A percentile compares a stretch with the other conserved stretches of the same genome.
These are phyloP conservation scores for Cavenderia fasciculata DNA, from an alignment of 78 protist genomes.

Conservation along the genomic window DNA sequence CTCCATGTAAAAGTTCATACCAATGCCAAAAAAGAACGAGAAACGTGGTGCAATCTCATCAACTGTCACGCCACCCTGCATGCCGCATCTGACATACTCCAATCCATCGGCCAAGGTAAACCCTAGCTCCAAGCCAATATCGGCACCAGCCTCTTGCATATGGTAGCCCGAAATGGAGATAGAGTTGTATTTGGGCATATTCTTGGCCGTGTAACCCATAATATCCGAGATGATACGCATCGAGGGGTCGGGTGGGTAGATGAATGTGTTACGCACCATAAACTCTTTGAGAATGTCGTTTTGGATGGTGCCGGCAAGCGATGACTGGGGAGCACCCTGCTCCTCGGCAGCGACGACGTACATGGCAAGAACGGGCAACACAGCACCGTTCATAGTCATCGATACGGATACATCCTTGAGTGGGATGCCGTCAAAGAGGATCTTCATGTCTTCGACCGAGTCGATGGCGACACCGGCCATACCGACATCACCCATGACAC, in stretches of 20 bases:
- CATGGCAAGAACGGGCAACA: slow-evolving; percentile 97
- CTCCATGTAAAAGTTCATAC: slow-evolving; percentile 98
- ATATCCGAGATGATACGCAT: slow-evolving; percentile 96
- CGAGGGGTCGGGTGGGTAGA: slow-evolving; percentile 97
- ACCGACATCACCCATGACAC: slow-evolving; percentile 98
- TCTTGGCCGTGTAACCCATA: slow-evolving; percentile 91
- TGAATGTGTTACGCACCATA: slow-evolving; percentile 96
- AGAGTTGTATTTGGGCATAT: slow-evolving; percentile 98
- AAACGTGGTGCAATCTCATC: slow-evolving; percentile 97
- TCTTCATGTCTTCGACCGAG: slow-evolving; percentile 96
- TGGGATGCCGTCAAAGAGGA: slow-evolving; percentile 67
- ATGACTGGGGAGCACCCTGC: slow-evolving; percentile 89
- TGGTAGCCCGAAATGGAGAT: slow-evolving; percentile 98
- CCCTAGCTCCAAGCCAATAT: slow-evolving; percentile 94
- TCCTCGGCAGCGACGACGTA: slow-evolving; percentile 95
- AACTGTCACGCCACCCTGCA: slow-evolving; percentile 82
- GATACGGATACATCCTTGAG: slow-evolving; percentile 87
- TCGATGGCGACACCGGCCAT: slow-evolving; percentile 99
- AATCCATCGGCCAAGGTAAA: slow-evolving; percentile 98
- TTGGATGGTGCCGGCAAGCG: slow-evolving; percentile 98
- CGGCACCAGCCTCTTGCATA: slow-evolving; percentile 99
- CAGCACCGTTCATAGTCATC: slow-evolving; percentile 99
- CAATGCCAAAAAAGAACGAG: slow-evolving; percentile 98
- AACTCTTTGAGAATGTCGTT: slow-evolving; percentile 97
- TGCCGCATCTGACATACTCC: slow-evolving; percentile 89